phyloP scores from a whole-genome alignment of 441 rosid genomes.

The Metrosideros polymorpha region DNA sequence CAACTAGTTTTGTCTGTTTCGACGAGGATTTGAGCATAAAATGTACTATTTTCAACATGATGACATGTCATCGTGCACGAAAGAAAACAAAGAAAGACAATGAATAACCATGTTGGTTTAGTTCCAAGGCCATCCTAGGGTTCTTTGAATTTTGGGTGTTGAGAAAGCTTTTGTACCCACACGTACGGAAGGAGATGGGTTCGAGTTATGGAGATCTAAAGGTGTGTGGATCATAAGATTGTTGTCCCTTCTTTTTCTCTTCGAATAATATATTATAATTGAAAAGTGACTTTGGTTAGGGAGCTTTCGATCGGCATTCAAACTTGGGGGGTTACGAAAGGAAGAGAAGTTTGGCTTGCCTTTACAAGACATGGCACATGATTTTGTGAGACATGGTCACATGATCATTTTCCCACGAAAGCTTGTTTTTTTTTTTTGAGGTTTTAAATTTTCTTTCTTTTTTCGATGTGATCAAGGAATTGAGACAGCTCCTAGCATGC shows the following conservation, averaged over 20 bases:
- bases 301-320: background rate
- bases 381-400: constrained; percentile 9
- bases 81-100: background rate
- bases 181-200: background rate
- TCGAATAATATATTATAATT: background rate
- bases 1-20: background rate
- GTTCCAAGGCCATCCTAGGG: background rate
- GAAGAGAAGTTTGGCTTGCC: background rate
- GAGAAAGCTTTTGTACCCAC: background rate
- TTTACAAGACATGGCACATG: constrained; percentile 9
- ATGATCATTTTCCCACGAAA: background rate
- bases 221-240: background rate
- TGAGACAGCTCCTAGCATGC: background rate
- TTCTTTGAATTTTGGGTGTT: background rate
- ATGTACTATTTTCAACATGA: background rate
- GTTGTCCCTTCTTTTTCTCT: background rate
- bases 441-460: background rate
- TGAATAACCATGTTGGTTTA: too few species aligned
- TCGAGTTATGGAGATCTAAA: background rate
- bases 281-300: background rate
- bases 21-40: background rate
- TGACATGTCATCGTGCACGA: background rate
- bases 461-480: background rate
- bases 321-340: background rate
- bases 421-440: background rate